Conservation (phyloP, 495 filamentous ascomycete genomes). For the Endocarpon pusillum region DNA sequence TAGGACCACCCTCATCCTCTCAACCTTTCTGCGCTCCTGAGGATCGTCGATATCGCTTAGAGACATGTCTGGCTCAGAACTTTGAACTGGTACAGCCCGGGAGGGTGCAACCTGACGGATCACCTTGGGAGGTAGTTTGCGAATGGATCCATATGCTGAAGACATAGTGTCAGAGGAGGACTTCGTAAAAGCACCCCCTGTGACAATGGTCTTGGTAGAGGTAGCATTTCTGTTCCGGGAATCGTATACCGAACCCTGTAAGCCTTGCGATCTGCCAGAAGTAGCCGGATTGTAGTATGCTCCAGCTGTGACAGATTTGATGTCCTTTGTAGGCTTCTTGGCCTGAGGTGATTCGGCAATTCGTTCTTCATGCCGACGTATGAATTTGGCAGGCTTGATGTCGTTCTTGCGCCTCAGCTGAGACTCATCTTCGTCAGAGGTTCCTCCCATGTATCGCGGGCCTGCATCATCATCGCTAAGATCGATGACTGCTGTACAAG, state of each 20-base stretch:
- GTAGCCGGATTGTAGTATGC: constrained; percentile 27
- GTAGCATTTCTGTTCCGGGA: constrained; percentile 3
- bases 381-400: constrained; percentile 55
- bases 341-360: too few species aligned
- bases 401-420: constrained; percentile 33
- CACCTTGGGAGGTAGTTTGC: too few species aligned
- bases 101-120: constrained; percentile 40
- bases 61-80: constrained; percentile 16
- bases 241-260: constrained; percentile 7
- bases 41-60: constrained; percentile 39
- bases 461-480: constrained; percentile 36
- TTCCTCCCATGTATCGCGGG: constrained; percentile 36
- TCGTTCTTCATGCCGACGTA: constrained; percentile 16
- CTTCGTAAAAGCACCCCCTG: too few species aligned
- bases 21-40: constrained; percentile 34
- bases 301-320: constrained; percentile 31
- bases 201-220: constrained; percentile 1
- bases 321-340: constrained; percentile 22
- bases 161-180: too few species aligned
- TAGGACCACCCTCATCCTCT: constrained; percentile 35
- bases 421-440: constrained; percentile 38
- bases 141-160: too few species aligned
- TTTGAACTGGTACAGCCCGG: constrained; percentile 31
- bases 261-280: constrained; percentile 1
- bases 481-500: constrained; percentile 27